These are phyloP conservation scores for Acer yangbiense DNA, from an alignment of 345 rosid species.

Conservation along the genomic window DNA sequence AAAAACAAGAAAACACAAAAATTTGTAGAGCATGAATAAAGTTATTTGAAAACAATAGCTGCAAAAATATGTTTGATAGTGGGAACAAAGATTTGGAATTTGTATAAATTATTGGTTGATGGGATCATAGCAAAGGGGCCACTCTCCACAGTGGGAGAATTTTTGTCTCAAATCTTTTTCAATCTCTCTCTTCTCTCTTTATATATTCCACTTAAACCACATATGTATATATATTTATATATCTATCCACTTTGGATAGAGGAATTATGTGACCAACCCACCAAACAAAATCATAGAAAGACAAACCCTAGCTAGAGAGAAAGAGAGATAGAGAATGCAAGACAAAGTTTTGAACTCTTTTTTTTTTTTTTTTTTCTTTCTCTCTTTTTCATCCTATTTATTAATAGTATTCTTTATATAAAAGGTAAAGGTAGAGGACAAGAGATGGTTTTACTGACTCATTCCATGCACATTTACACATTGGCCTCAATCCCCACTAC, in stretches of 20 bases:
- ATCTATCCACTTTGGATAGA: constrained; percentile 12
- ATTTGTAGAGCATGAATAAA: constrained; percentile 4
- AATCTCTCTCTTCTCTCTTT: constrained; percentile 7
- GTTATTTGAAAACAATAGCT: constrained; percentile 27
- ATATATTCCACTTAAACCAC: constrained; percentile 14
- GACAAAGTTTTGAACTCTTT: constrained; percentile 32
- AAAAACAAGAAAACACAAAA: constrained; percentile 16
- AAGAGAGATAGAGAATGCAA: constrained; percentile 3
- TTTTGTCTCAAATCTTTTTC: constrained; percentile 40
- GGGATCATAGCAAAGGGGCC: constrained; percentile 35
- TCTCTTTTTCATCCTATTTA: constrained; percentile 6
- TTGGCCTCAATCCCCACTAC: neutral
- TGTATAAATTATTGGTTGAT: constrained; percentile 1
- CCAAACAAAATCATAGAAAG: constrained; percentile 31
- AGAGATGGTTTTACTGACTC: constrained; percentile 24
- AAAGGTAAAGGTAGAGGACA: constrained; percentile 28
- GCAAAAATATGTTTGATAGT: constrained; percentile 18
- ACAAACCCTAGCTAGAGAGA: constrained; percentile 26
- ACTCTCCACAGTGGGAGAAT: constrained; percentile 24
- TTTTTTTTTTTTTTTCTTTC: neutral
- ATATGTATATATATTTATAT: neutral
- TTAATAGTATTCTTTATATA: neutral
- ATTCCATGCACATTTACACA: constrained; percentile 23
- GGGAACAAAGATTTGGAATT: constrained; percentile 25
- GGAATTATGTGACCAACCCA: constrained; percentile 1